phyloP scores from a whole-genome alignment of 495 filamentous ascomycete genomes.

The Rhypophila decipiens region DNA sequence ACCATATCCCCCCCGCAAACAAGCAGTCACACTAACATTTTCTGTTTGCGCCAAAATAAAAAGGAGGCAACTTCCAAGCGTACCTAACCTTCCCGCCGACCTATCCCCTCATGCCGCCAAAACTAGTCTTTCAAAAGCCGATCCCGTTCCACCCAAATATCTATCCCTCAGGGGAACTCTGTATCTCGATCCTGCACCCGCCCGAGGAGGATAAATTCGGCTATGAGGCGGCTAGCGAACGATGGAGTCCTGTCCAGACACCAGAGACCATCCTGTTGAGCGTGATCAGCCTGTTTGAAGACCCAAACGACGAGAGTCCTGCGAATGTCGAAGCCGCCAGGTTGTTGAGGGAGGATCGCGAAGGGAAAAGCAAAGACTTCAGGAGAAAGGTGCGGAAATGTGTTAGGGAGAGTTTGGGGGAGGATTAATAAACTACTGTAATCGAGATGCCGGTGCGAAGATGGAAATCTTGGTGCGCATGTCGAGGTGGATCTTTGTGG shows the following conservation, averaged over 20 bases:
- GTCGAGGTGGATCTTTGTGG: too few species aligned
- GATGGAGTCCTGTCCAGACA: constrained; percentile 95
- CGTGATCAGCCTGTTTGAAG: constrained; percentile 87
- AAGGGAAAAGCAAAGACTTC: constrained; percentile 57
- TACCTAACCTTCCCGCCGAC: constrained; percentile 69
- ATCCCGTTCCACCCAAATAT: constrained; percentile 94
- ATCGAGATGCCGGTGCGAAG: too few species aligned
- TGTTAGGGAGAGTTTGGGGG: constrained; percentile 78
- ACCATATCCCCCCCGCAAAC: not conserved
- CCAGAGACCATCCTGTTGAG: constrained; percentile 91
- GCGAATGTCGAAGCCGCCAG: constrained; percentile 91
- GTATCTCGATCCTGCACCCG: constrained; percentile 94
- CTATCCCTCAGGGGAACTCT: constrained; percentile 83
- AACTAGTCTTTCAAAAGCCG: constrained; percentile 81
- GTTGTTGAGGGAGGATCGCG: constrained; percentile 76
- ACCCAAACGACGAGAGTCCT: constrained; percentile 91
- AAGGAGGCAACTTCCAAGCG: constrained; percentile 85
- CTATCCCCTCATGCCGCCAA: constrained; percentile 87
- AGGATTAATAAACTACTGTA: constrained; percentile 56
- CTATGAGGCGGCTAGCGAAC: constrained; percentile 85
- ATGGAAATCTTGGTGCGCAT: too few species aligned
- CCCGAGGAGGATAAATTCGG: constrained; percentile 95
- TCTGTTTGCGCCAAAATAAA: not conserved
- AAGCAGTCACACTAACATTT: not conserved
- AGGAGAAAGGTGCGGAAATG: constrained; percentile 67